Evolutionary conservation across 148 eudicot genomes (phyloP), one percentile per base, ranked within the genome.

Genomic region (Dianthus caryophyllus): DNA sequence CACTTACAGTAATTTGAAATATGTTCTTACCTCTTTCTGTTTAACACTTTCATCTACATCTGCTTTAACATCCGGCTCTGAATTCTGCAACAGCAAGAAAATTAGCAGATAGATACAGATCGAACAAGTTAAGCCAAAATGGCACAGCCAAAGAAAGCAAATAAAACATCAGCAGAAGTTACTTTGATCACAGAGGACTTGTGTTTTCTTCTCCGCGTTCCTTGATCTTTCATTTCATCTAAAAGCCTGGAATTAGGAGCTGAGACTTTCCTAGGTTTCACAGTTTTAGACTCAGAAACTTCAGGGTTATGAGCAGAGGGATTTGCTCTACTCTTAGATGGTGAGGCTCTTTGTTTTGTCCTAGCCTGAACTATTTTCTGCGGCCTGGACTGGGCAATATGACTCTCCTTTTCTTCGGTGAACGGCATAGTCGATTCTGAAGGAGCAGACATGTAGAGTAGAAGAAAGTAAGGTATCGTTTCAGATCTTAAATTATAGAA

Each of bases 151-250:
- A 43, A 61, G 8, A 26, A 26, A 33, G 50, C 49, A 61, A 33
- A 15, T 9, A 4, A 56, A 71, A 68, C 25, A 54, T 64, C 33
- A 64, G 56, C 21, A 48, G 43, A 48, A 58, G 85, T 78, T 80
- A 88, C 98, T 70, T 88, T 86, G 69, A 81, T 65, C 50, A 77
- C 79, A 21, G 64, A 67, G 2, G 74, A 69, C 78, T 81, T 95
- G 61, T 73, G 86, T 75, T 75, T 87, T 83, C 80, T 75, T 85
- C 71, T 81, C 80, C 79, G 67, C 30, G 22, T 51, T 43, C 70
- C 69, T 29, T 58, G 31, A 26, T 79, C 79, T 67, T 80, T 84
- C 46, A 63, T 64, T 73, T 84, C 86, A 62, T 81, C 71, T 53
- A 53, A 71, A 69, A 75, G 67, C 69, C 68, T 65, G 31, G 61